A percentile compares a stretch with the other conserved stretches of the same genome.
Conservation (phyloP, 2,329 filamentous ascomycete genomes). For the Hymenoscyphus fraxineus region DNA sequence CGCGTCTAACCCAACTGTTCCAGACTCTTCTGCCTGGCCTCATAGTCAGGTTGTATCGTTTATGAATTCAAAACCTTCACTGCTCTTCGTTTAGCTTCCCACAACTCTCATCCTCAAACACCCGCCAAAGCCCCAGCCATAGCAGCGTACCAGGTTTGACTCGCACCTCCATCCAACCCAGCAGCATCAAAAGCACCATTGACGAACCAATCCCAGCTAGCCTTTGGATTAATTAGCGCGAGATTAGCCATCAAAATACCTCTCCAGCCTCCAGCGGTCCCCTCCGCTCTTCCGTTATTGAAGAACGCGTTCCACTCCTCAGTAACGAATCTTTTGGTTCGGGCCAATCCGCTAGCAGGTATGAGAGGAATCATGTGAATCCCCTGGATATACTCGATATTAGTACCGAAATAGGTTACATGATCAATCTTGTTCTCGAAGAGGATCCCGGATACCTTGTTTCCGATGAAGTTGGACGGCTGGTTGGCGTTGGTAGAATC, state of each 20-base stretch:
- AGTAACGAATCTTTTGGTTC: constrained; percentile 65
- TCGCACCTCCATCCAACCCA: constrained; percentile 79
- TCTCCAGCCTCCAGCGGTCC: constrained; percentile 74
- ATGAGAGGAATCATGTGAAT: constrained; percentile 33
- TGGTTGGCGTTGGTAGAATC: constrained; percentile 64
- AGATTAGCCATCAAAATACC: constrained; percentile 81
- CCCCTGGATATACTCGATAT: constrained; percentile 66
- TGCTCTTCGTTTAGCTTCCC: background rate
- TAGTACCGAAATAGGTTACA: constrained; percentile 79
- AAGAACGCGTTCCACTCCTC: constrained; percentile 86
- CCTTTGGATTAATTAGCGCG: constrained; percentile 67
- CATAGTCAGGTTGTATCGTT: background rate
- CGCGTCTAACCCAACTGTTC: background rate
- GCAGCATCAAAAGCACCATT: constrained; percentile 58
- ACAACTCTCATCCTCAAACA: background rate
- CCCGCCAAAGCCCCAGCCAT: constrained; percentile 58
- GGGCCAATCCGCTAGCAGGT: constrained; percentile 58
- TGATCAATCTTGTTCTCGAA: constrained; percentile 97
- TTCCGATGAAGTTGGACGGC: constrained; percentile 72
- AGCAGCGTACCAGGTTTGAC: constrained; percentile 79
- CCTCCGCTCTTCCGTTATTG: constrained; percentile 58
- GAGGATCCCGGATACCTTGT: constrained; percentile 68
- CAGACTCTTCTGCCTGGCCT: background rate
- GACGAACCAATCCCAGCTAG: constrained; percentile 73
- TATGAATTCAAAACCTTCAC: background rate